These are phyloP conservation scores for Penicillium canariense DNA, from an alignment of 495 filamentous ascomycete genomes.

Conservation along the genomic window DNA sequence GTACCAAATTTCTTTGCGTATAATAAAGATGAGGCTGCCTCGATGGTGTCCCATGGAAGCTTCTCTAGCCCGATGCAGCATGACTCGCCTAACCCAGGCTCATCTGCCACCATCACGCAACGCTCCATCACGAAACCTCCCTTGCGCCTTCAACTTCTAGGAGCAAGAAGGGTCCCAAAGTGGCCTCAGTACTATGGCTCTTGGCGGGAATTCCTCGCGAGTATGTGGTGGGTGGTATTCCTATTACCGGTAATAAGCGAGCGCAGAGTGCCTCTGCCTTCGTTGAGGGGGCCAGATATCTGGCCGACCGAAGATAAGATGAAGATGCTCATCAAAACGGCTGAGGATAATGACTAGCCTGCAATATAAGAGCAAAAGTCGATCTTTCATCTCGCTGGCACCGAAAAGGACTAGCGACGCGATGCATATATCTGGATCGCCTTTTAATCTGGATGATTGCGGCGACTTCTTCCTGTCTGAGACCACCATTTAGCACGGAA, in stretches of 20 bases:
- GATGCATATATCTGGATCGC: constrained; percentile 2
- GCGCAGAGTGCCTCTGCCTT: neutral
- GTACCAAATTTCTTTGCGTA: neutral
- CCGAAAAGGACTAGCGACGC: neutral
- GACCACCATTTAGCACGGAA: too few relatives aligned
- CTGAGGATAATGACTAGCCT: neutral
- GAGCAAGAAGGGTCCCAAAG: neutral
- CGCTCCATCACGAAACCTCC: too few relatives aligned
- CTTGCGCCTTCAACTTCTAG: neutral
- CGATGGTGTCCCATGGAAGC: neutral
- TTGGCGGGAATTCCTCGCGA: neutral
- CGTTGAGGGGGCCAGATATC: neutral
- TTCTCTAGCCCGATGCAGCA: neutral
- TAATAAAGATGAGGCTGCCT: neutral
- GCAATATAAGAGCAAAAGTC: neutral
- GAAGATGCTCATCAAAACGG: neutral
- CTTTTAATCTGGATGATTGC: neutral
- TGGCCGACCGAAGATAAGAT: neutral
- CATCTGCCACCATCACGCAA: neutral
- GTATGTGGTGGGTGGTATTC: neutral
- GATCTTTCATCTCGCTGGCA: neutral
- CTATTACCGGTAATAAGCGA: neutral
- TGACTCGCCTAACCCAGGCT: neutral
- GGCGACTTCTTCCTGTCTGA: neutral
- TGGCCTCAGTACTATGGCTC: neutral